These are phyloP conservation scores for Scedosporium minutisporum DNA, from an alignment of 2,329 filamentous ascomycete genomes.

Conservation along the genomic window DNA sequence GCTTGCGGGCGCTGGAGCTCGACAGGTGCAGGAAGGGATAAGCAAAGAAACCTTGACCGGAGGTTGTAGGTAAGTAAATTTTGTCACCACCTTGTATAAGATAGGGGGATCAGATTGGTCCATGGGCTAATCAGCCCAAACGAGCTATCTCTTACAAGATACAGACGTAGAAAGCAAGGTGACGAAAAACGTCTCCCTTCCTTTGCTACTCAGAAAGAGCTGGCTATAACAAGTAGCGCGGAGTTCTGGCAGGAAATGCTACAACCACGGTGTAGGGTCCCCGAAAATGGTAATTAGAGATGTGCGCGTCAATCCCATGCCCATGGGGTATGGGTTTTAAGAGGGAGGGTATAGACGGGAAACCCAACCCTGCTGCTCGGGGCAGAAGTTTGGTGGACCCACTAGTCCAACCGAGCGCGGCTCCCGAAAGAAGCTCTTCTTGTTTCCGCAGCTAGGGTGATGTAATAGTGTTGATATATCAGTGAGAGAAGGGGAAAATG, in stretches of 20 bases:
- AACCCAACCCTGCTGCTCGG: not conserved
- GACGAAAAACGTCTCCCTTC: not conserved
- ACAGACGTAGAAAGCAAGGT: not conserved
- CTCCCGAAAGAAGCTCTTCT: not conserved
- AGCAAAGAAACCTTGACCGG: slow-evolving; percentile 11
- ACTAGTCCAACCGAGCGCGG: not conserved
- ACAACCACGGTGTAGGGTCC: not conserved
- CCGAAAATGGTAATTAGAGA: not conserved
- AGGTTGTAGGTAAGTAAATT: slow-evolving; percentile 3
- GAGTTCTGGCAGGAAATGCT: not conserved
- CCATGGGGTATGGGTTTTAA: not conserved
- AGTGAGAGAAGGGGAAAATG: not conserved
- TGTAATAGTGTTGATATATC: not conserved
- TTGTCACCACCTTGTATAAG: slow-evolving; percentile 8
- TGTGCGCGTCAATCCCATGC: not conserved
- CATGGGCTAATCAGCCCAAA: not conserved
- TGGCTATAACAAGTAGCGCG: not conserved
- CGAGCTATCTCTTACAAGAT: not conserved
- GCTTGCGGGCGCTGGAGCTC: slow-evolving; percentile 20
- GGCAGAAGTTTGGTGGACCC: not conserved
- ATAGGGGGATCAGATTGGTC: not conserved
- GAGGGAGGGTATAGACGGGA: not conserved
- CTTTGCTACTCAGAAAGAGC: not conserved
- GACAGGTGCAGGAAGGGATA: slow-evolving; percentile 13
- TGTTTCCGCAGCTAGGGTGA: not conserved